Evolutionary conservation across 306 rosid genomes (phyloP).

Genomic region (Pachyrhizus erosus): DNA sequence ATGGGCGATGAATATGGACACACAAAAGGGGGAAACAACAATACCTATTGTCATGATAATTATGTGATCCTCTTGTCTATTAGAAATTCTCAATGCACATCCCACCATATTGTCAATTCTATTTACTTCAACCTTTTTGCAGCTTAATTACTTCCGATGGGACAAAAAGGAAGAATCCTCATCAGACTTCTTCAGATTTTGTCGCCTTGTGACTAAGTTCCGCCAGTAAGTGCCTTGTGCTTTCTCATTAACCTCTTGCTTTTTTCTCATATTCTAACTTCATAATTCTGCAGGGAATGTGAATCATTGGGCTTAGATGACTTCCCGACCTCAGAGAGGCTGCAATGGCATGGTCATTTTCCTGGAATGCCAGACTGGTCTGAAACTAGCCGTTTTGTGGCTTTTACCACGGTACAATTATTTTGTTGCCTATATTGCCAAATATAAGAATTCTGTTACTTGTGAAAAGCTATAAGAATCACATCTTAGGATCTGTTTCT

Average conservation of each 20-base stretch:
- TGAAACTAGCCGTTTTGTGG: constrained; percentile 84
- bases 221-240: constrained; percentile 61
- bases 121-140: constrained; percentile 42
- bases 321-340: constrained; percentile 88
- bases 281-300: constrained; percentile 76
- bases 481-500: constrained; percentile 24
- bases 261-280: constrained; percentile 20
- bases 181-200: constrained; percentile 83
- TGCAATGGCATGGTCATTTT: constrained; percentile 95
- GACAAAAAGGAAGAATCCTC: constrained; percentile 85
- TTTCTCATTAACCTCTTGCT: constrained; percentile 10
- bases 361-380: constrained; percentile 93
- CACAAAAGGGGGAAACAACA: constrained; percentile 98
- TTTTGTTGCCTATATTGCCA: constrained; percentile 25
- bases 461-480: constrained; percentile 6
- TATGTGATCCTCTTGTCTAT: constrained; percentile 61
- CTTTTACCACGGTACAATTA: constrained; percentile 75
- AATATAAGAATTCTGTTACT: neutral
- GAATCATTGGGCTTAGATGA: constrained; percentile 83
- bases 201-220: constrained; percentile 78
- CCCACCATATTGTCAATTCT: constrained; percentile 33
- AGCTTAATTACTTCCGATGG: constrained; percentile 93
- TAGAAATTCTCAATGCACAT: constrained; percentile 24
- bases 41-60: constrained; percentile 96
- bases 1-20: constrained; percentile 99